Base-by-base conservation (phyloP, 257 asterid genomes). In the Eustoma russellianum region DNA sequence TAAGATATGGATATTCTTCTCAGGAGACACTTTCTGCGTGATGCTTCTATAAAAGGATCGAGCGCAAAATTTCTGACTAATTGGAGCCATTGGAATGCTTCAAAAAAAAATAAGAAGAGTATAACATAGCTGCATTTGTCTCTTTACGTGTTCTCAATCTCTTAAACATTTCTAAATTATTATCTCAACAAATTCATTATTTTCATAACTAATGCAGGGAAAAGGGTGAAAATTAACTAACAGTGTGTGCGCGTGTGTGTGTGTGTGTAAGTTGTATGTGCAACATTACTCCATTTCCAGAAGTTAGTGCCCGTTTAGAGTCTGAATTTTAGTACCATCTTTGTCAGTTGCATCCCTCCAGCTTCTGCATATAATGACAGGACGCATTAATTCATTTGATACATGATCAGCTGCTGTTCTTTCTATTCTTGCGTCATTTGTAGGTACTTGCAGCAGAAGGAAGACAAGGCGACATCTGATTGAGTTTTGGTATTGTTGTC, bases 361-460 rank as follows among this genome's bases (percentile, higher is more conserved):
- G 33, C 16, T 46, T 43, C 43, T 38, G 13, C 30, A 24, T 24
- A 24, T 4, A 24, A 24, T 24, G 30, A 24, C 3, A 2, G 2
- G 2, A 4, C 30, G 3, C 30, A 1, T 0, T 46, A 41, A 30
- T 46, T 17, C 41, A 5, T 33, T 48, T 15, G 8, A 60, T 53
- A 11, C 17, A 14, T 46, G 17, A 18, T 54, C 6, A 14, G 30
- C 47, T 19, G 35, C 47, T 33, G 44, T 45, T 34, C 50, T 6
- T 13, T 13, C 1, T 33, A 13, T n/a, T 14, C 6, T 24, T 46
- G 52, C 56, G 15, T 11, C 5, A 40, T 46, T 24, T 69, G 43
- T 48, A 81, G 89, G 77, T 81, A 81, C 69, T 61, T 77, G 79
- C 70, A 69, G 50, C 77, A 68, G 70, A 81, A 81, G 74, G 79